Base-by-base conservation (phyloP, 1,284 basidiomycete species). In the Microbotryum silenes-acaulis region DNA sequence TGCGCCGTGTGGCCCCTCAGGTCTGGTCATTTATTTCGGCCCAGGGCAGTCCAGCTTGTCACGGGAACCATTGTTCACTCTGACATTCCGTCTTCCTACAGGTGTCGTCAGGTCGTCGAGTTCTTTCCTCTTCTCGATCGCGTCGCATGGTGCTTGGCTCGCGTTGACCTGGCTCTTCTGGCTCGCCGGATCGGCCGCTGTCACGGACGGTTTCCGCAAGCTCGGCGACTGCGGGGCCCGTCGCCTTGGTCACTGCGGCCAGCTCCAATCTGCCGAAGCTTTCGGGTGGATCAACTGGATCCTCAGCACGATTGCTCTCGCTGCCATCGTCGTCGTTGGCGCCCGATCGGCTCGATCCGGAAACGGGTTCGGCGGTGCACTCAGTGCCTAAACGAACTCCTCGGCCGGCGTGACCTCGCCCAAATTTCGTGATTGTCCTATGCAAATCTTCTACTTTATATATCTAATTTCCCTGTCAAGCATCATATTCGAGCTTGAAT, bases 231-330 rank as follows among this genome's bases (percentile, higher is more conserved):
- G 68, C 57, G 56, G 56, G 16, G 21, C n/a, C 51, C 56, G 37
- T 16, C 7, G 18, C 21, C 51, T 57, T 27, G 59, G 63, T 4
- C 61, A 71, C 66, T 69, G 65, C 66, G 47, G 62, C 61, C 57
- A 62, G 46, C 61, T 71, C 51, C 62, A 67, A 60, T 58, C 67
- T 14, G 61, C 69, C 54, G 64, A 71, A 53, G 71, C 63, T 25
- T 71, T 72, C 48, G 60, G 60, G 20, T 72, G 69, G 69, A 66
- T 72, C 49, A 65, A 63, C 66, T 72, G 62, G 57, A 63, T 68
- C 59, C 59, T 72, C 62, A 29, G 63, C 48, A 70, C 70, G 16
- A 37, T 70, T 51, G 56, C 67, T 46, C 56, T 72, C 52, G 49
- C 48, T 20, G 53, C 53, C 50, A 57, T 69, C 57, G 47, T 66